Base-by-base conservation (phyloP, 2,329 filamentous ascomycete species). In the Penicillium hesseltinei region DNA sequence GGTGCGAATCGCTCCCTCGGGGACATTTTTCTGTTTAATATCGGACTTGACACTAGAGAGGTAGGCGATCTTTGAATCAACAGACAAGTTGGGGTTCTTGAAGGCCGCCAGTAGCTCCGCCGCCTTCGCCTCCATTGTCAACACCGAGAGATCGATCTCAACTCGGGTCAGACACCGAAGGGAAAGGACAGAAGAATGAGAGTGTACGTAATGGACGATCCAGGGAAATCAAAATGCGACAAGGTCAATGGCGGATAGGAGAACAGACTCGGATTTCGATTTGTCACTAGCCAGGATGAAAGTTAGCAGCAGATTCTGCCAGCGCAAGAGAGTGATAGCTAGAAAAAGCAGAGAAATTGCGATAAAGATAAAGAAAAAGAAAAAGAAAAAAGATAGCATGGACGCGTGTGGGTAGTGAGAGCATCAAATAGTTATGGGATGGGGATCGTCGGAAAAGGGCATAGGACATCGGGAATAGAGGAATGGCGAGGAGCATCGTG, bases 1-100 rank as follows among this genome's bases (percentile, higher is more conserved):
- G 57, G 85, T 81, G 27, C 85, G 77, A 66, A 95, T 84, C 67
- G 83, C 83, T 40, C 66, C 63, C 35, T 95, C 91, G 59, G 91
- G 91, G 45, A 96, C 90, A 78, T 92, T 92, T 72, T 90, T 88
- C 75, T 96, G 92, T 75, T 96, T 96, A 81, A 96, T 96, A 73
- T 87, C 85, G 43, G 90, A 92, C 77, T 96, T 96, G 75, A 92
- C 80, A 68, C 80, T 82, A 58, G 86, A 90, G 66, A 96, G 84
- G 53, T 84, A 83, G 62, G 85, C 80, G 62, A 91, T 82, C 72
- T 92, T 92, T 51, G 81, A 77, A 68, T 92, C 89, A 66, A 90
- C 80, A 48, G 85, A 82, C 38, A 83, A 81, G 66, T 90, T 88
- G 66, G 84, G 83, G 73, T 82, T 81, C 71, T 83, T 83, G 61